Conservation (phyloP, 2,329 filamentous ascomycete genomes). For the Fragosphaeria purpurea region DNA sequence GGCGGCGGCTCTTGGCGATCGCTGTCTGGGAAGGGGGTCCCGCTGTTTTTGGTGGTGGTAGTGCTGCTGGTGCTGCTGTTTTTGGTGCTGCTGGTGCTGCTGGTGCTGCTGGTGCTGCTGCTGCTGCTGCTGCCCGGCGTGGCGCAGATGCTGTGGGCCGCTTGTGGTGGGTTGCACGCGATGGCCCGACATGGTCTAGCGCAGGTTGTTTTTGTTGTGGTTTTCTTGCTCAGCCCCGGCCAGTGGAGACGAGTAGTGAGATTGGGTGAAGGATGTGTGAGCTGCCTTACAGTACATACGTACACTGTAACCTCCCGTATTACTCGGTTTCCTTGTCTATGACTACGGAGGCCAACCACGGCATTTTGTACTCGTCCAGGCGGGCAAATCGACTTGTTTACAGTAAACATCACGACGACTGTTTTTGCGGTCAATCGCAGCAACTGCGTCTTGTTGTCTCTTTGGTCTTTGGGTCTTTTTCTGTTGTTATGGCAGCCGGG, state of each 20-base stretch:
- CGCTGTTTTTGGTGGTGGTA: neutral
- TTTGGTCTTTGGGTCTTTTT: too few relatives aligned
- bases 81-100: neutral
- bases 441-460: too few relatives aligned
- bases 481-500: too few relatives aligned
- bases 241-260: neutral
- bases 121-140: conserved; percentile 4
- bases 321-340: too few relatives aligned
- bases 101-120: neutral
- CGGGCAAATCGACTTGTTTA: too few relatives aligned
- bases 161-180: conserved; percentile 6
- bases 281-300: too few relatives aligned
- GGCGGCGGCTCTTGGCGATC: neutral
- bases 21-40: neutral
- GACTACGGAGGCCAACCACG: too few relatives aligned
- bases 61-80: neutral
- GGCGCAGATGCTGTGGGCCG: conserved; percentile 9
- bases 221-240: conserved; percentile 11
- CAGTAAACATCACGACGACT: too few relatives aligned
- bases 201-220: neutral
- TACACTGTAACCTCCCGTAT: too few relatives aligned
- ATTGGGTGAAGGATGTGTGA: neutral
- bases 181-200: conserved; percentile 8
- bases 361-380: too few relatives aligned
- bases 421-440: too few relatives aligned